These are phyloP conservation scores for Globisporangium carolinianum DNA, from an alignment of 352 stramenopile species.

Conservation along the genomic window DNA sequence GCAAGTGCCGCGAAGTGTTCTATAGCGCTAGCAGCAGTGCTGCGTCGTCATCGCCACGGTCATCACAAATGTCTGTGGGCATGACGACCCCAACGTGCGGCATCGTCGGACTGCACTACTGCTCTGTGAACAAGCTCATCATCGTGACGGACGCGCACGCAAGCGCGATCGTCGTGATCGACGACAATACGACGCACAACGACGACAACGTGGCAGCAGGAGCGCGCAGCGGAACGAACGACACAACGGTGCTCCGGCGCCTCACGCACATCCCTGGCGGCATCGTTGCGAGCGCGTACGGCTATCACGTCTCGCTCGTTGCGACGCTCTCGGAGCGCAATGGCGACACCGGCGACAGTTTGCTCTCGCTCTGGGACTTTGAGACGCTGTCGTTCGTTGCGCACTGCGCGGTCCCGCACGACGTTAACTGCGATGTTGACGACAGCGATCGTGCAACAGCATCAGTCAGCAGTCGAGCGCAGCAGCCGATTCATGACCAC, in stretches of 20 bases:
- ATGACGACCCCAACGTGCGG: conserved; percentile 25
- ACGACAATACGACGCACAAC: conserved; percentile 53
- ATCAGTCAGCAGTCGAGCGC: too few species aligned
- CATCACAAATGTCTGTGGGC: background rate
- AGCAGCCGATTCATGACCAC: conserved; percentile 3
- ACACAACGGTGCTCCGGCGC: conserved; percentile 43
- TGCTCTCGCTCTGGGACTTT: conserved; percentile 69
- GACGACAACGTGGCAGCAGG: too few species aligned
- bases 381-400: conserved; percentile 49
- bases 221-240: conserved; percentile 28
- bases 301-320: conserved; percentile 58
- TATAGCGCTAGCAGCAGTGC: conserved; percentile 1
- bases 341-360: conserved; percentile 16
- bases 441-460: background rate
- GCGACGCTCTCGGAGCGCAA: conserved; percentile 39
- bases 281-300: conserved; percentile 51
- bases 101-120: conserved; percentile 61
- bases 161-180: conserved; percentile 53
- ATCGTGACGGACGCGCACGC: conserved; percentile 34
- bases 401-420: conserved; percentile 23
- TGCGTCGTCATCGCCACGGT: background rate
- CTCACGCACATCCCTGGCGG: conserved; percentile 52
- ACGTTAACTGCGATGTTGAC: background rate
- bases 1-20: conserved; percentile 50
- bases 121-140: conserved; percentile 69